phyloP scores from a whole-genome alignment of 2,329 filamentous ascomycete genomes.

The Tetracladium maxilliforme region DNA sequence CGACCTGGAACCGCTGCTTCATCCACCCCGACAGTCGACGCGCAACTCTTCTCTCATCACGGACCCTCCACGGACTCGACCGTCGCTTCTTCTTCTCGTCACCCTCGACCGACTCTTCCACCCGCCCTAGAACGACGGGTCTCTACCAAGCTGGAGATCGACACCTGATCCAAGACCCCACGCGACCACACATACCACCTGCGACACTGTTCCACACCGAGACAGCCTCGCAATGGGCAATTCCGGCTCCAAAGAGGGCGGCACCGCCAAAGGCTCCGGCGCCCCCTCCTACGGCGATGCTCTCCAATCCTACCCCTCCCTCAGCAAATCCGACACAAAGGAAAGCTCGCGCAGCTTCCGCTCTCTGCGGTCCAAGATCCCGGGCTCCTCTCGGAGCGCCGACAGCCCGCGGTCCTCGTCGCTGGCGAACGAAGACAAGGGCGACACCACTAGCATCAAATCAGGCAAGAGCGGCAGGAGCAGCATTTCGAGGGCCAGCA shows the following conservation, averaged over 20 bases:
- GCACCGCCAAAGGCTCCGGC: slow-evolving; percentile 35
- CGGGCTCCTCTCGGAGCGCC: slow-evolving; percentile 45
- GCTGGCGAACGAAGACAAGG: slow-evolving; percentile 38
- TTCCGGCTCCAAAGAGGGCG: slow-evolving; percentile 42
- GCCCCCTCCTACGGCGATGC: slow-evolving; percentile 34
- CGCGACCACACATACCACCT: too few relatives aligned
- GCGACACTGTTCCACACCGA: too few relatives aligned
- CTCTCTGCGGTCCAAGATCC: slow-evolving; percentile 79
- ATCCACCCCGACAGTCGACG: too few relatives aligned
- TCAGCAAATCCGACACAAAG: slow-evolving; percentile 83
- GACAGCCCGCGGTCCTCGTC: slow-evolving; percentile 78
- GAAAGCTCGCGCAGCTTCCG: slow-evolving; percentile 81
- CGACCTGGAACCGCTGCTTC: too few relatives aligned
- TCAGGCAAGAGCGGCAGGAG: slow-evolving; percentile 49
- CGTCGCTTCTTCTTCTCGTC: too few relatives aligned
- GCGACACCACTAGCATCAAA: slow-evolving; percentile 61
- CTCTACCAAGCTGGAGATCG: too few relatives aligned
- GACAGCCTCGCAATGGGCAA: too few relatives aligned
- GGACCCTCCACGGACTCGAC: too few relatives aligned
- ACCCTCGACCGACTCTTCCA: too few relatives aligned
- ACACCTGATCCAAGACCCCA: too few relatives aligned
- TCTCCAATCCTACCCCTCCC: slow-evolving; percentile 79
- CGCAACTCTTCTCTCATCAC: too few relatives aligned
- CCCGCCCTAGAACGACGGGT: too few relatives aligned
- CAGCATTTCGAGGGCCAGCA: slow-evolving; percentile 28